Percentiles rank a stretch among this genome's conserved stretches.
Conservation (phyloP, 176 grass and related monocot species). For the Eleusine indica region DNA sequence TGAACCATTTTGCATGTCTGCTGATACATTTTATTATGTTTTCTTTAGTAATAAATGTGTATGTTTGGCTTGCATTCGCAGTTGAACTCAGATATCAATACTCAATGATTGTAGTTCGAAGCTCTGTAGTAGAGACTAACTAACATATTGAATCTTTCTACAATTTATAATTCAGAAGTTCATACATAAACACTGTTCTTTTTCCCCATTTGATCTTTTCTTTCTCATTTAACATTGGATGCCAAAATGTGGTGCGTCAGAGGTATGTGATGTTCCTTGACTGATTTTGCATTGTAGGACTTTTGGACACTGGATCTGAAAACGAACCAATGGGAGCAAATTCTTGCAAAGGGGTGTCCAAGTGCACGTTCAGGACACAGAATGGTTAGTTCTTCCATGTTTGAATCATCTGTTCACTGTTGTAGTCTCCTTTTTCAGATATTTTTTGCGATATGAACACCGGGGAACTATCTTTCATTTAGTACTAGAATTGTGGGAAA, state of each 20-base stretch:
- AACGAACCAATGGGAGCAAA: conserved; percentile 98
- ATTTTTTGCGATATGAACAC: conserved; percentile 25
- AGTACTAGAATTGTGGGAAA: conserved; percentile 20
- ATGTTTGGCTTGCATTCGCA: conserved; percentile 21
- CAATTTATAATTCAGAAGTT: conserved; percentile 12
- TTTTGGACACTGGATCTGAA: conserved; percentile 93
- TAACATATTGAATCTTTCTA: conserved; percentile 10
- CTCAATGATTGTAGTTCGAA: conserved; percentile 31
- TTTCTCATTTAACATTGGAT: conserved; percentile 22
- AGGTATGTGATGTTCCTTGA: conserved; percentile 12
- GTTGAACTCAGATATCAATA: conserved; percentile 29
- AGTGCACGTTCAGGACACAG: conserved; percentile 96
- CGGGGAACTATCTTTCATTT: background rate
- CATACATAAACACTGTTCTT: background rate
- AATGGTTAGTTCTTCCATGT: conserved; percentile 60
- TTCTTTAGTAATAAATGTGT: background rate
- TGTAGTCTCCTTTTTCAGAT: background rate
- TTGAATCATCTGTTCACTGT: conserved; percentile 25
- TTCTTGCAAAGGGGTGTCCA: conserved; percentile 87
- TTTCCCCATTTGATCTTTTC: conserved; percentile 2
- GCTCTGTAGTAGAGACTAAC: background rate
- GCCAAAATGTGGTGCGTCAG: background rate
- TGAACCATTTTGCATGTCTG: background rate
- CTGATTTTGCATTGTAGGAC: conserved; percentile 61
- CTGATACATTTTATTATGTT: background rate